phyloP scores from a whole-genome alignment of 345 rosid species.

The Zanthoxylum bungeanum region DNA sequence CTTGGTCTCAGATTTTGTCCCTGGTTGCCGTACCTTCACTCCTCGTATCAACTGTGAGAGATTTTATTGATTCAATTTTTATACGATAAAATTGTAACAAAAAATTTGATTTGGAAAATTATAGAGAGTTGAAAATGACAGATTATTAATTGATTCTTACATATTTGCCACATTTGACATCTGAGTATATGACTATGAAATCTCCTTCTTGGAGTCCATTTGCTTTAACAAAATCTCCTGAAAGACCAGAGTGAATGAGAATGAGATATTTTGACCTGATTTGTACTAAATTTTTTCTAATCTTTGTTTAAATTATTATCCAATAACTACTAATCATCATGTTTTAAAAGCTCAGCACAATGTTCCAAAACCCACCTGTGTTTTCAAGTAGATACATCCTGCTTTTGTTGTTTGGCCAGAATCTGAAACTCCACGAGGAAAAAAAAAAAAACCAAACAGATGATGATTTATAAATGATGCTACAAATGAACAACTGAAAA shows the following conservation, averaged over 20 bases:
- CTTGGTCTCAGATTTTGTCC: conserved; percentile 55
- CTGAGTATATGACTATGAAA: conserved; percentile 95
- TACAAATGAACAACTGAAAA: neutral
- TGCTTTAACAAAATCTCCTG: conserved; percentile 91
- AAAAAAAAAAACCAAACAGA: neutral
- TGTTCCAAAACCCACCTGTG: conserved; percentile 85
- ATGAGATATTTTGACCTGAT: too few relatives aligned
- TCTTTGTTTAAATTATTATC: too few relatives aligned
- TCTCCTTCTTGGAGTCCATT: conserved; percentile 99
- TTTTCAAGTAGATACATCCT: conserved; percentile 99
- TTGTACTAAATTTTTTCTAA: too few relatives aligned
- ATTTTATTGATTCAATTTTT: neutral
- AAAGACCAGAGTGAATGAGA: neutral
- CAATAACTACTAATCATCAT: too few relatives aligned
- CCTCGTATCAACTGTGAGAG: conserved; percentile 77
- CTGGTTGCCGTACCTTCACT: conserved; percentile 90
- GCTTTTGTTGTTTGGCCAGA: conserved; percentile 99
- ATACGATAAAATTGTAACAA: neutral
- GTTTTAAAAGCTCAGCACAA: too few relatives aligned
- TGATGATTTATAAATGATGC: conserved; percentile 21
- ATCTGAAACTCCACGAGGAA: conserved; percentile 57
- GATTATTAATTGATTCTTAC: conserved; percentile 40
- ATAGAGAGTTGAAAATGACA: neutral
- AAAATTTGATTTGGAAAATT: neutral
- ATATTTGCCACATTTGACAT: conserved; percentile 90